Base-by-base conservation (phyloP, 2,329 filamentous ascomycete species). In the Scytalidium lignicola region DNA sequence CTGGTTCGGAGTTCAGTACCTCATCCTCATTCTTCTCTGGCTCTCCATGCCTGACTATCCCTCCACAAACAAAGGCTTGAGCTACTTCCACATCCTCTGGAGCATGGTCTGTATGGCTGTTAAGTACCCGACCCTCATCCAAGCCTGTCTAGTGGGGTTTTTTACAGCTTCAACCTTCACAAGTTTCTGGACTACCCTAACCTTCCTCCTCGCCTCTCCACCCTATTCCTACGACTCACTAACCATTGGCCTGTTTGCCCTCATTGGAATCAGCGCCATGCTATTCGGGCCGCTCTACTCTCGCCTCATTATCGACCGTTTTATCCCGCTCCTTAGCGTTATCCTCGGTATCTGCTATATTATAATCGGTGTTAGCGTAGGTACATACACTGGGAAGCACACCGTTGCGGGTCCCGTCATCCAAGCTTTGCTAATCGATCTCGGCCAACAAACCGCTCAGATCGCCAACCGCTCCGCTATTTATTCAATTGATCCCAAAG, bases 41-140 rank as follows among this genome's bases (percentile, higher is more conserved):
- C 63, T 82, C 41, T 88, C 83, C 65, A 85, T 93, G 83, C 88
- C 88, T 0, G 86, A 91, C 63, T 93, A 93, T 56, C 89, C 88
- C 0, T 76, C 79, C 1, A 86, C 86, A 3, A 91, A 90, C 61
- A 68, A 71, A 1, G 79, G 80, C 0, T 66, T 85, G 13, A 80
- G 79, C 51, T 92, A 91, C 63, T 75, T 80, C 53, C 69, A 71
- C 1, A 80, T 88, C 54, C 72, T 92, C 2, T 76, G 74, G 65
- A 79, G 75, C 23, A 89, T 92, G 20, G 60, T 82, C 2, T 66
- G 74, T 21, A 79, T 92, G 66, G 68, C 88, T 40, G 67, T 79
- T 43, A 78, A 74, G 3, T 76, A 90, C 43, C 85, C 88, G 0
- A 68, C 87, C 1, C 74, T 93, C 0, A 75, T 86, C 0, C 87